A percentile compares a stretch with the other conserved stretches of the same genome.
phyloP scores from a whole-genome alignment of 306 rosid genomes.

The Boehmeria nivea region DNA sequence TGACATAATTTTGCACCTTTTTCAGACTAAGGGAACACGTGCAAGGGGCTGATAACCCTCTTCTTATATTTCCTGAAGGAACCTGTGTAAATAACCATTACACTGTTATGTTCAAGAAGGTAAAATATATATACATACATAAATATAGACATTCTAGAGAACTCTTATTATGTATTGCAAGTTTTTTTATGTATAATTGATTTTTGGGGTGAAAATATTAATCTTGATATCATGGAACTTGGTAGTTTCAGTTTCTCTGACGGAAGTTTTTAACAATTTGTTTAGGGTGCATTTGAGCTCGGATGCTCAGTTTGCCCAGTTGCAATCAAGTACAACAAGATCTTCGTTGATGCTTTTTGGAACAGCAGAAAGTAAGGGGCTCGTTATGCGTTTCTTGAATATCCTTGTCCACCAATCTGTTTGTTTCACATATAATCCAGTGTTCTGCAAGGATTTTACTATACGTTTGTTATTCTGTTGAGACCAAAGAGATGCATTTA shows the following conservation, averaged over 20 bases:
- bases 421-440: background rate
- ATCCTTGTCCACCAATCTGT: slow-evolving; percentile 3
- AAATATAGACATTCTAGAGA: too few species aligned
- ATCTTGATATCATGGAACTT: slow-evolving; percentile 4
- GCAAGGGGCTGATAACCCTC: slow-evolving; percentile 85
- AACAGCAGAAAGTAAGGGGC: slow-evolving; percentile 87
- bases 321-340: slow-evolving; percentile 94
- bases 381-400: background rate
- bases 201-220: background rate
- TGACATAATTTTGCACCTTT: slow-evolving; percentile 18
- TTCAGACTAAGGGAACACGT: slow-evolving; percentile 86
- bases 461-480: too few species aligned
- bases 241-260: slow-evolving; percentile 15
- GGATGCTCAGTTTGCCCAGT: slow-evolving; percentile 90
- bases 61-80: slow-evolving; percentile 97
- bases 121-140: slow-evolving; percentile 4
- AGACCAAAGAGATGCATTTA: too few species aligned
- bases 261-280: slow-evolving; percentile 14
- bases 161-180: too few species aligned
- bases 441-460: background rate
- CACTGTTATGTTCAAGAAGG: slow-evolving; percentile 98
- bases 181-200: too few species aligned
- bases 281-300: slow-evolving; percentile 98
- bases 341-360: slow-evolving; percentile 97
- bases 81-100: slow-evolving; percentile 97